Evolutionary conservation across 208 protist genomes (phyloP).

Genomic region (Tritrichomonas musculus): DNA sequence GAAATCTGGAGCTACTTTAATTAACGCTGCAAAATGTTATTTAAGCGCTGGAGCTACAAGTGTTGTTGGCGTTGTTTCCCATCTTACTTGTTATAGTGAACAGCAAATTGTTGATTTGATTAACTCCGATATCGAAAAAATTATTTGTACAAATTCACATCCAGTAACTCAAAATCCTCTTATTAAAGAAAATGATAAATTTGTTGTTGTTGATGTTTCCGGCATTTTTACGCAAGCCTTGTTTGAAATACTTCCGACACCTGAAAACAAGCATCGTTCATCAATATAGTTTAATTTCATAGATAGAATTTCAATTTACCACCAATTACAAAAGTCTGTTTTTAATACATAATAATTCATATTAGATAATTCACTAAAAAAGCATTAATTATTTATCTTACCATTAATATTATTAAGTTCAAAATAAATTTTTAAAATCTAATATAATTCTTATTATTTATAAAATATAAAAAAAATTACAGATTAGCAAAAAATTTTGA

Average conservation of each 20-base stretch:
- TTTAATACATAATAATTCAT: too few species aligned
- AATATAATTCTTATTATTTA: too few species aligned
- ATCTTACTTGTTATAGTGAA: neutral
- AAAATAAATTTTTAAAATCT: too few species aligned
- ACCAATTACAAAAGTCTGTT: too few species aligned
- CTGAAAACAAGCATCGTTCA: too few species aligned
- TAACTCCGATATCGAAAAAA: neutral
- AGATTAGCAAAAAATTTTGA: too few species aligned
- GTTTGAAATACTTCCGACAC: neutral
- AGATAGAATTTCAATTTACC: too few species aligned
- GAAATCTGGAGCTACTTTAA: neutral
- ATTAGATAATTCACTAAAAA: too few species aligned
- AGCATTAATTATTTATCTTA: too few species aligned
- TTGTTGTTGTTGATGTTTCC: neutral
- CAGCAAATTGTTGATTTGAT: neutral
- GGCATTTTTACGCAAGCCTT: neutral
- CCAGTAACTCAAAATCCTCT: neutral
- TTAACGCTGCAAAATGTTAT: neutral
- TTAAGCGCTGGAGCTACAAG: neutral
- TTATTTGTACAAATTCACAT: neutral
- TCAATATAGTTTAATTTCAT: too few species aligned
- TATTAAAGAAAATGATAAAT: neutral
- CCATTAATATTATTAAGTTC: too few species aligned
- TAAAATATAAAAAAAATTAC: too few species aligned
- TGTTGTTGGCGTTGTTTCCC: neutral